phyloP scores from a whole-genome alignment of 176 grass and related monocot species.

The Echinochloa phyllopogon region DNA sequence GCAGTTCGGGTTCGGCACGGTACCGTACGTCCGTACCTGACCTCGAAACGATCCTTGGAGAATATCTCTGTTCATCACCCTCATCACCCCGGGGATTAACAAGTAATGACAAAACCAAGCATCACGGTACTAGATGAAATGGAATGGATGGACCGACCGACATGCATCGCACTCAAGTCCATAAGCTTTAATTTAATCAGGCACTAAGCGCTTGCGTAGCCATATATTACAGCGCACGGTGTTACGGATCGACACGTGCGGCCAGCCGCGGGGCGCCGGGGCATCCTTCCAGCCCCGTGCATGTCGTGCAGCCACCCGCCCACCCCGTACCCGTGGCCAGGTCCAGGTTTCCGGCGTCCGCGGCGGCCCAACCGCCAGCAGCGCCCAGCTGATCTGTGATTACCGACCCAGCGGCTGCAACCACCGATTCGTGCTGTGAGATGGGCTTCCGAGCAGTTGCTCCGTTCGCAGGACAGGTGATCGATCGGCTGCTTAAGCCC shows the following conservation, averaged over 20 bases:
- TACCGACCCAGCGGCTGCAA: not conserved
- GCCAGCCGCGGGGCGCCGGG: not conserved
- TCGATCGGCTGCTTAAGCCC: no score
- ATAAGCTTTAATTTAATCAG: not conserved
- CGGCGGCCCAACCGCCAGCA: constrained; percentile 4
- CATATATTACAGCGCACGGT: not conserved
- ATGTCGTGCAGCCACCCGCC: not conserved
- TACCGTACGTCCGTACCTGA: not conserved
- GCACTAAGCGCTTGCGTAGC: not conserved
- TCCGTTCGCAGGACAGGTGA: not conserved
- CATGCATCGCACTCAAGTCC: not conserved
- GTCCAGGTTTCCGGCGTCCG: constrained; percentile 10
- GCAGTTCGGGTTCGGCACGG: not conserved
- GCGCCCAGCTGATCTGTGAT: not conserved
- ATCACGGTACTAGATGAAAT: not conserved
- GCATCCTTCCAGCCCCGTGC: not conserved
- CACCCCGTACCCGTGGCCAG: no score
- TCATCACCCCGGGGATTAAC: not conserved
- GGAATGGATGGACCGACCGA: not conserved
- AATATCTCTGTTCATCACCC: not conserved
- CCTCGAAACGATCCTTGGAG: not conserved
- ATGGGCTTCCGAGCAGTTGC: not conserved
- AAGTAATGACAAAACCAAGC: not conserved
- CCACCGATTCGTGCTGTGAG: not conserved
- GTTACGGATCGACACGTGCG: not conserved